Evolutionary conservation across 1,284 basidiomycete species (phyloP), one percentile per base, ranked within the genome.

Genomic region (Pseudozyma pruni): DNA sequence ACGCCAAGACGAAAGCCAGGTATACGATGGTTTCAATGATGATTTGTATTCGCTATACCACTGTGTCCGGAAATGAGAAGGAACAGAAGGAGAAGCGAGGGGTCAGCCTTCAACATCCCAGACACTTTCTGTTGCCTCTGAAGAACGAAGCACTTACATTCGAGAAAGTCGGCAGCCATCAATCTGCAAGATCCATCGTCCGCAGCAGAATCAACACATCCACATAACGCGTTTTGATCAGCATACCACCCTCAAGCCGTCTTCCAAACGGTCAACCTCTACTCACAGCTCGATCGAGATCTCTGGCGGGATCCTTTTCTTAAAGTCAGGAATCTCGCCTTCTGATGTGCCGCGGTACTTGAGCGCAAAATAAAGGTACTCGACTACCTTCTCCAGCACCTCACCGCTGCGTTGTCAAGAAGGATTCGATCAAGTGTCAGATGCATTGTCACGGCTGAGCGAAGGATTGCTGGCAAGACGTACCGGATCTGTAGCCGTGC

Each of bases 261-360:
- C 19, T 22, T 3, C 23, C 2, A 8, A 22, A 9, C 8, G n/a
- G 8, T 17, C 8, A 14, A 8, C 7, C 67, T 92, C 90, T 6
- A 80, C 90, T 80, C 71, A 93, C 92, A 93, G 81, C 79, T 93
- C 92, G 5, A 93, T 82, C 1, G 90, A 89, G 25, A 93, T 87
- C 82, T 93, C 91, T 2, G 90, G 90, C 1, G 88, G 87, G 57
- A 93, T 87, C 17, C 91, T 86, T 61, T 92, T 90, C 77, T 87
- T 85, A 68, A 92, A 90, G 62, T 93, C 91, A 0, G 91, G 90
- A 19, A 92, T 85, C 40, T 91, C 90, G 68, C 90, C 89, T 64
- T 88, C 90, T 2, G 86, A 82, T 0, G 83, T 84, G 14, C 85
- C 85, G 55, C 88, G 86, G 78, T 91, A 91, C 58, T 89, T 84